Evolutionary conservation across 2,329 filamentous ascomycete genomes (phyloP), one percentile per base, ranked within the genome.

Genomic region (Paracoccidioides brasiliensis): DNA sequence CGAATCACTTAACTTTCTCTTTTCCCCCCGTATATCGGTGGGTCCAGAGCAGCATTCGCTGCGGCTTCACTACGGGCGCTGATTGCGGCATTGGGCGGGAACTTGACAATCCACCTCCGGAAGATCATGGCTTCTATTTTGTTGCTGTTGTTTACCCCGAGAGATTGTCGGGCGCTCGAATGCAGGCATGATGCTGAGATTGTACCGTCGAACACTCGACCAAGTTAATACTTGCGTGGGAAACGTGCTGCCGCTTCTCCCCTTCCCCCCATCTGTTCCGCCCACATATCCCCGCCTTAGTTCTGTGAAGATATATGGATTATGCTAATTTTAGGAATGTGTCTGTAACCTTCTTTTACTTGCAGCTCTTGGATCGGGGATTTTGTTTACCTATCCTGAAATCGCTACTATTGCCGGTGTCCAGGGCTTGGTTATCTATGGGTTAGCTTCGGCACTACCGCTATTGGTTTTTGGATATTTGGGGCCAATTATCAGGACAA

Each of bases 141-240:
- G 15, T 9, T 51, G 48, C 33, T 5, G 15, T 38, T 37, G 46
- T 50, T 35, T 49, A 10, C 46, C 56, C 56, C 55, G 62, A 62
- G 66, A 67, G 66, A 68, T 68, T 54, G 54, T 56, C 46, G 54
- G 40, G 55, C 54, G n/a, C 51, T 58, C 52, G 48, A 55, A 55
- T 57, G 59, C 63, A 58, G 58, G 63, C 65, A 81, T 76, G 80
- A 90, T 81, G 88, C 88, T 91, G 88, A 93, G 88, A 91, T 85
- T 84, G 85, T 82, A 93, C 88, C 87, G 88, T 90, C 78, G 59
- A 86, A 75, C 84, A 91, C 87, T 91, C 87, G 88, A 93, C 88
- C 88, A 93, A 93, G 88, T 88, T 91, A 93, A 91, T 90, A 85
- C 88, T 93, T 93, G 88, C 88, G 88, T 91, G 88, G 84, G 88